Conservation (phyloP, 108 stramenopile genomes). For the Cyclotella cryptica region DNA sequence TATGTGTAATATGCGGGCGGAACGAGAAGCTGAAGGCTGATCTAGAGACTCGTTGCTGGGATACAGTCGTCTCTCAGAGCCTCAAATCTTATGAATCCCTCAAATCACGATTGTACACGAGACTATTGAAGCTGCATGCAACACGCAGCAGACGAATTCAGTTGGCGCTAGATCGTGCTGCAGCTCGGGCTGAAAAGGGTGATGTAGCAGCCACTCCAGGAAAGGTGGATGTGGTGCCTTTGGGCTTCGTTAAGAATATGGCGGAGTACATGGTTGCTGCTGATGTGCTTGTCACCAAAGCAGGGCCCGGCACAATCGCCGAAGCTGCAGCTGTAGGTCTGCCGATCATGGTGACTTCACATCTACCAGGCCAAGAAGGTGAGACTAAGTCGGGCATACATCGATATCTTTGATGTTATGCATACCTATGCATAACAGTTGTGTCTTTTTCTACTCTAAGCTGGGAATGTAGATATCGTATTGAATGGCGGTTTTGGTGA, state of each 20-base stretch:
- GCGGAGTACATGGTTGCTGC: slow-evolving; percentile 97
- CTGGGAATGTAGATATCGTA: slow-evolving; percentile 87
- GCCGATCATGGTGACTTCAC: slow-evolving; percentile 92
- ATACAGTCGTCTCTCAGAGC: slow-evolving; percentile 54
- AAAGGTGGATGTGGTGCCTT: slow-evolving; percentile 76
- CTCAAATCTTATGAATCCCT: slow-evolving; percentile 45
- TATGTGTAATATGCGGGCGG: slow-evolving; percentile 95
- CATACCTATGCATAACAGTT: too few relatives aligned
- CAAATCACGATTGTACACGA: slow-evolving; percentile 38
- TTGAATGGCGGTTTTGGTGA: slow-evolving; percentile 81
- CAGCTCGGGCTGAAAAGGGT: slow-evolving; percentile 39
- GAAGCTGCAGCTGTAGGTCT: slow-evolving; percentile 93
- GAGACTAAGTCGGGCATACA: too few relatives aligned
- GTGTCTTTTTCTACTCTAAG: slow-evolving; percentile 5
- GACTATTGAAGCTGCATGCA: slow-evolving; percentile 27
- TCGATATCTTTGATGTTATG: too few relatives aligned
- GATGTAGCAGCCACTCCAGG: slow-evolving; percentile 56
- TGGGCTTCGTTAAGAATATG: slow-evolving; percentile 96
- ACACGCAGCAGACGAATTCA: slow-evolving; percentile 48
- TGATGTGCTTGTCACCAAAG: slow-evolving; percentile 93
- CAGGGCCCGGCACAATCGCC: slow-evolving; percentile 98
- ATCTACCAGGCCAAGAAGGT: slow-evolving; percentile 83
- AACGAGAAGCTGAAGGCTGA: slow-evolving; percentile 79
- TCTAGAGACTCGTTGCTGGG: slow-evolving; percentile 78
- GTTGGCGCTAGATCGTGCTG: slow-evolving; percentile 42